Conservation (phyloP, 1,139 yeast species). For the Saccharomyces hybrid region DNA sequence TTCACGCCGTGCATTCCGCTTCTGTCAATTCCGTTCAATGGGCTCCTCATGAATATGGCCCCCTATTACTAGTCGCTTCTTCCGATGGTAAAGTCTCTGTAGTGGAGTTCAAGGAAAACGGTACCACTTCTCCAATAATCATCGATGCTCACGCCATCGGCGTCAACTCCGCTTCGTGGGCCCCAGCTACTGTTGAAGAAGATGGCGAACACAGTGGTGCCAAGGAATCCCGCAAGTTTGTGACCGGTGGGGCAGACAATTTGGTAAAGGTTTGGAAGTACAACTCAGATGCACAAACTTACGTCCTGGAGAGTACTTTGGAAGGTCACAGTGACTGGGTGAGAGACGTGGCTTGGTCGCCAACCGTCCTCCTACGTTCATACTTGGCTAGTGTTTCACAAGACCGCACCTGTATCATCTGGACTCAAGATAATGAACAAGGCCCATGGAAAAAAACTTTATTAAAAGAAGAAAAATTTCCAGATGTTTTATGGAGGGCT, state of each 20-base stretch:
- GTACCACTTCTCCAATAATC: slow-evolving; percentile 54
- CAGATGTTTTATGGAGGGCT: slow-evolving; percentile 97
- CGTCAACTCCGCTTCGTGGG: slow-evolving; percentile 93
- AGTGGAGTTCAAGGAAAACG: slow-evolving; percentile 86
- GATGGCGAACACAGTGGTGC: slow-evolving; percentile 24
- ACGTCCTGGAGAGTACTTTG: slow-evolving; percentile 65
- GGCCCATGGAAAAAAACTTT: slow-evolving; percentile 76
- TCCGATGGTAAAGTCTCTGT: slow-evolving; percentile 90
- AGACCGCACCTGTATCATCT: slow-evolving; percentile 86
- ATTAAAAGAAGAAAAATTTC: slow-evolving; percentile 73
- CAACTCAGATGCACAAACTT: slow-evolving; percentile 49
- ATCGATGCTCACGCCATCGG: slow-evolving; percentile 82
- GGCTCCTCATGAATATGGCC: slow-evolving; percentile 98
- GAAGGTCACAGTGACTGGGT: slow-evolving; percentile 98
- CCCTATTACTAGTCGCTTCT: slow-evolving; percentile 80
- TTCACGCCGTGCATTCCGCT: slow-evolving; percentile 83
- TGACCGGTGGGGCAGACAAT: slow-evolving; percentile 93
- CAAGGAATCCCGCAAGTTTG: slow-evolving; percentile 56
- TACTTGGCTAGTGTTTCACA: slow-evolving; percentile 98
- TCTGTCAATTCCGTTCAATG: slow-evolving; percentile 90
- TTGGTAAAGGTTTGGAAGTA: slow-evolving; percentile 84
- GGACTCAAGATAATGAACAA: slow-evolving; percentile 69
- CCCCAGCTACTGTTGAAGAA: slow-evolving; percentile 47
- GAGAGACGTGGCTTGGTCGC: slow-evolving; percentile 97
- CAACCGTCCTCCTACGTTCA: slow-evolving; percentile 75